These are phyloP conservation scores for Plasmopara halstedii DNA, from an alignment of 352 stramenopile species.

Conservation along the genomic window DNA sequence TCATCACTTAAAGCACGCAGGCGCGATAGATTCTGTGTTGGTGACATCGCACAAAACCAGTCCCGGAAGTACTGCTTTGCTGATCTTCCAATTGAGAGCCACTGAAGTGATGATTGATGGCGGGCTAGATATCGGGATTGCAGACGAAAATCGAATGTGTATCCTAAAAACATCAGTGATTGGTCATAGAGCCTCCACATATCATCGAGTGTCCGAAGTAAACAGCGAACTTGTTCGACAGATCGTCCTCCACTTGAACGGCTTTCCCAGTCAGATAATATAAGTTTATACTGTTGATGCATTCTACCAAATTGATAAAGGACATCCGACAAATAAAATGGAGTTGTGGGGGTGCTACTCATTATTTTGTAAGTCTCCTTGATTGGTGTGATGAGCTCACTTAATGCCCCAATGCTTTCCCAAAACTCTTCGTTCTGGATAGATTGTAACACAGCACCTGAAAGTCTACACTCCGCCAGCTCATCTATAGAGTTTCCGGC, in stretches of 20 bases:
- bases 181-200: constrained; percentile 77
- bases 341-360: constrained; percentile 20
- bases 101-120: constrained; percentile 50
- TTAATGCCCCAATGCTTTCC: constrained; percentile 65
- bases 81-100: constrained; percentile 68
- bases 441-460: constrained; percentile 33
- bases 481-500: constrained; percentile 38
- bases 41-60: constrained; percentile 52
- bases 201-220: constrained; percentile 51
- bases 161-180: constrained; percentile 57
- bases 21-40: constrained; percentile 18
- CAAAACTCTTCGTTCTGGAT: constrained; percentile 66
- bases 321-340: constrained; percentile 57
- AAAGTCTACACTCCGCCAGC: constrained; percentile 31
- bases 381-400: constrained; percentile 69
- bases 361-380: constrained; percentile 73
- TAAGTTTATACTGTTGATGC: constrained; percentile 63
- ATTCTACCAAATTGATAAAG: constrained; percentile 78
- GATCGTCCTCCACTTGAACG: constrained; percentile 34
- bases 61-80: constrained; percentile 66
- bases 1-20: constrained; percentile 42
- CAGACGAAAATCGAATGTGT: constrained; percentile 73
- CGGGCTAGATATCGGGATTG: constrained; percentile 35
- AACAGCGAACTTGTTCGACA: constrained; percentile 47
- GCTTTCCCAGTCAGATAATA: constrained; percentile 66